These are phyloP conservation scores for Ascochyta fabae DNA, from an alignment of 2,329 filamentous ascomycete species.

Conservation along the genomic window DNA sequence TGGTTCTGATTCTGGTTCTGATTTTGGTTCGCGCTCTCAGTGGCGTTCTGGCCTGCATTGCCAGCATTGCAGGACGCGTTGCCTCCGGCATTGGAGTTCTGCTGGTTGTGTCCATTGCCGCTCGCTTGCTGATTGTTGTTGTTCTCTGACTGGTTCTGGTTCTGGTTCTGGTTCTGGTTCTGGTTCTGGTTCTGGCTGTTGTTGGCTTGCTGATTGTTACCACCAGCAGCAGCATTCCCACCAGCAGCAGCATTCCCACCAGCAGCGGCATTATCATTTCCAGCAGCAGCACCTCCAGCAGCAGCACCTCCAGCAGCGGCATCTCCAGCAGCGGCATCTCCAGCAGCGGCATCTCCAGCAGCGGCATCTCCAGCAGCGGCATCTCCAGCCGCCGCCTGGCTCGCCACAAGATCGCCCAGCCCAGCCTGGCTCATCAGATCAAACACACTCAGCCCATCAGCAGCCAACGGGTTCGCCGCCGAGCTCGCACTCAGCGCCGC, in stretches of 20 bases:
- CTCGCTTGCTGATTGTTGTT: slow-evolving; percentile 11
- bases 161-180: no score
- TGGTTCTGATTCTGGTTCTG: slow-evolving; percentile 6
- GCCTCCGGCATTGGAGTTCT: no score
- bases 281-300: slow-evolving; percentile 6
- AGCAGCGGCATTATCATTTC: slow-evolving; percentile 3
- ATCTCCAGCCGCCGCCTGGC: slow-evolving; percentile 41
- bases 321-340: slow-evolving; percentile 6
- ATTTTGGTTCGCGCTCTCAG: neutral
- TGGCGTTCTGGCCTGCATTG: no score
- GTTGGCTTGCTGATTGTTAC: slow-evolving; percentile 24
- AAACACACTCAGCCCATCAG: slow-evolving; percentile 69
- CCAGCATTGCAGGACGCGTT: no score
- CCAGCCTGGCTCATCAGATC: slow-evolving; percentile 68
- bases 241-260: neutral
- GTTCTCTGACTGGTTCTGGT: slow-evolving; percentile 11
- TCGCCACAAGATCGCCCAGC: slow-evolving; percentile 65
- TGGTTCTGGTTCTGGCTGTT: slow-evolving; percentile 6
- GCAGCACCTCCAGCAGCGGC: neutral
- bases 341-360: slow-evolving; percentile 4
- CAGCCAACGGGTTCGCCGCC: slow-evolving; percentile 61
- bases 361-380: slow-evolving; percentile 2
- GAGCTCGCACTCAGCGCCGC: slow-evolving; percentile 66
- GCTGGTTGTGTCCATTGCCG: neutral
- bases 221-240: neutral